These are phyloP conservation scores for Cystobasidium onofrii DNA, from an alignment of 768 basidiomycete genomes.

Conservation along the genomic window DNA sequence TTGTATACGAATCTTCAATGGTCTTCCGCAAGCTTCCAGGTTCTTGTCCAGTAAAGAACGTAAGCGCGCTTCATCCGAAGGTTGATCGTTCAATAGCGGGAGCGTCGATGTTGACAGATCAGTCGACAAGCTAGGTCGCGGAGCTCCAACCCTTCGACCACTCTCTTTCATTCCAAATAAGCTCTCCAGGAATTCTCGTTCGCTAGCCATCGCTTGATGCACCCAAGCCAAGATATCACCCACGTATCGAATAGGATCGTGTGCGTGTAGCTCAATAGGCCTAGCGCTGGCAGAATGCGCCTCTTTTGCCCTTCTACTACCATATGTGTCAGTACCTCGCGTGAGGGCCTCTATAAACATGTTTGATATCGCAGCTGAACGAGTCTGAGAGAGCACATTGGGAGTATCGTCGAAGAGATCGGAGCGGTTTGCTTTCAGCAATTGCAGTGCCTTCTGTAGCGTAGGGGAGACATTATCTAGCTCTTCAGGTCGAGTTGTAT, in stretches of 20 bases:
- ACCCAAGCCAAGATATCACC: slow-evolving; percentile 99
- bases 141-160: slow-evolving; percentile 68
- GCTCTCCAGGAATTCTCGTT: slow-evolving; percentile 83
- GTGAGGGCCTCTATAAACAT: slow-evolving; percentile 81
- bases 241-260: slow-evolving; percentile 90
- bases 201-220: slow-evolving; percentile 88
- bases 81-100: slow-evolving; percentile 44
- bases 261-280: slow-evolving; percentile 94
- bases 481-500: slow-evolving; percentile 49
- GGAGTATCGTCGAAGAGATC: slow-evolving; percentile 65
- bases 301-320: not conserved
- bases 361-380: slow-evolving; percentile 69
- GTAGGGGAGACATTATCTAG: slow-evolving; percentile 55
- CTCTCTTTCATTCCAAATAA: slow-evolving; percentile 65
- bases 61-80: slow-evolving; percentile 57
- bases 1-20: slow-evolving; percentile 86
- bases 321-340: slow-evolving; percentile 56
- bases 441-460: slow-evolving; percentile 61
- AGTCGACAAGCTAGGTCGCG: slow-evolving; percentile 43
- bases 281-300: slow-evolving; percentile 51
- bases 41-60: slow-evolving; percentile 69
- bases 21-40: slow-evolving; percentile 73
- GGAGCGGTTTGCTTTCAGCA: slow-evolving; percentile 63
- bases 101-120: slow-evolving; percentile 29
- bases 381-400: slow-evolving; percentile 65